phyloP scores from a whole-genome alignment of 306 rosid genomes.

The Lathyrus oleraceus region DNA sequence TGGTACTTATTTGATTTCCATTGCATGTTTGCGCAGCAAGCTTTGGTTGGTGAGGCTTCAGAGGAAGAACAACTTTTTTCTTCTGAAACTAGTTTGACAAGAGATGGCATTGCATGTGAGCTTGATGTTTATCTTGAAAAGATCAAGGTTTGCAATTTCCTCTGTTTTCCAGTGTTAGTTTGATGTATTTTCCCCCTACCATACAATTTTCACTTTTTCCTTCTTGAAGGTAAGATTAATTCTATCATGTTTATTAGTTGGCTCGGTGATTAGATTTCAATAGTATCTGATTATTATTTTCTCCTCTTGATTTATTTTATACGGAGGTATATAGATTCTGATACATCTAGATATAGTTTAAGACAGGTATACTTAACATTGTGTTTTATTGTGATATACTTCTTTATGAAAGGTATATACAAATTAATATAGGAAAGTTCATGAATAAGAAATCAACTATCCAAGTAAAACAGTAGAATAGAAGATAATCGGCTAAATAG shows the following conservation, averaged over 20 bases:
- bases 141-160: constrained; percentile 64
- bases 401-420: background rate
- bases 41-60: constrained; percentile 85
- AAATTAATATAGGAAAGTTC: constrained; percentile 5
- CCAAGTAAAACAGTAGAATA: background rate
- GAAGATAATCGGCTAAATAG: background rate
- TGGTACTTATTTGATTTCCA: constrained; percentile 26
- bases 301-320: constrained; percentile 15
- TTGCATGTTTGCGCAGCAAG: constrained; percentile 64
- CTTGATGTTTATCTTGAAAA: constrained; percentile 65
- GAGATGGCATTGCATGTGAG: constrained; percentile 60
- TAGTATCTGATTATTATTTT: constrained; percentile 1
- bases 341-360: background rate
- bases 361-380: too few species aligned
- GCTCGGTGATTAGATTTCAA: constrained; percentile 13
- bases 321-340: background rate
- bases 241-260: constrained; percentile 17
- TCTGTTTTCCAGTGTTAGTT: constrained; percentile 6
- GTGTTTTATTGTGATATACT: too few species aligned
- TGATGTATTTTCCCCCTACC: background rate
- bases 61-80: constrained; percentile 94
- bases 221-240: constrained; percentile 18
- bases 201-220: constrained; percentile 7
- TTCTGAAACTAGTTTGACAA: constrained; percentile 51
- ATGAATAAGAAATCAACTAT: background rate